These are phyloP conservation scores for Aspergillus calidoustus DNA, from an alignment of 2,329 filamentous ascomycete species.

Conservation along the genomic window DNA sequence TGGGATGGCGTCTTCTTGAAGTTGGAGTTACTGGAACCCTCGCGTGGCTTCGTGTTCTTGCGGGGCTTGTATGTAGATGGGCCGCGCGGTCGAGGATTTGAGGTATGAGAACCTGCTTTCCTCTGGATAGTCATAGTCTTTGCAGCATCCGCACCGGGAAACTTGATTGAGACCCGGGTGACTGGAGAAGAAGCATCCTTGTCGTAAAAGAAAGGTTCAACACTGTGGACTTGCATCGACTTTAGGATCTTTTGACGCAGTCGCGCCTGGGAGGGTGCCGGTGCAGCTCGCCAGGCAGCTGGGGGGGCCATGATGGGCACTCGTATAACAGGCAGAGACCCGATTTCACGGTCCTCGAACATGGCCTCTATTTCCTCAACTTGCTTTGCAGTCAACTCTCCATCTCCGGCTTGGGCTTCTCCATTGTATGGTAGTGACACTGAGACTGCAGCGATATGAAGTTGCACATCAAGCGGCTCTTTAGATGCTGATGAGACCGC, in stretches of 20 bases:
- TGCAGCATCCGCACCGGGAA: conserved; percentile 52
- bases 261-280: conserved; percentile 38
- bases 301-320: conserved; percentile 68
- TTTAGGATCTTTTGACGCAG: conserved; percentile 55
- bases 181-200: conserved; percentile 43
- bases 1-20: conserved; percentile 35
- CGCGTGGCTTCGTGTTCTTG: conserved; percentile 38
- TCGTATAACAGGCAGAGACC: conserved; percentile 72
- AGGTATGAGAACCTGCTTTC: conserved; percentile 32
- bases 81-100: conserved; percentile 31
- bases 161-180: conserved; percentile 48
- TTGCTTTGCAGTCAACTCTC: conserved; percentile 63
- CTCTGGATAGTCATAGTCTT: conserved; percentile 48
- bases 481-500: conserved; percentile 71
- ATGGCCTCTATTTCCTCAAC: conserved; percentile 80
- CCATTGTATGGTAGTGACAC: conserved; percentile 67
- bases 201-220: conserved; percentile 50
- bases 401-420: conserved; percentile 47
- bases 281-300: conserved; percentile 65
- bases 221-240: conserved; percentile 57
- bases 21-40: conserved; percentile 29
- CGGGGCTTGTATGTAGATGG: conserved; percentile 35
- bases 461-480: conserved; percentile 65
- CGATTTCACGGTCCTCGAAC: conserved; percentile 81
- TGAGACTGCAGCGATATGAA: conserved; percentile 60